A percentile compares a stretch with the other conserved stretches of the same genome.
phyloP scores from a whole-genome alignment of 2,329 filamentous ascomycete genomes.

The Trichophaea hybrida region DNA sequence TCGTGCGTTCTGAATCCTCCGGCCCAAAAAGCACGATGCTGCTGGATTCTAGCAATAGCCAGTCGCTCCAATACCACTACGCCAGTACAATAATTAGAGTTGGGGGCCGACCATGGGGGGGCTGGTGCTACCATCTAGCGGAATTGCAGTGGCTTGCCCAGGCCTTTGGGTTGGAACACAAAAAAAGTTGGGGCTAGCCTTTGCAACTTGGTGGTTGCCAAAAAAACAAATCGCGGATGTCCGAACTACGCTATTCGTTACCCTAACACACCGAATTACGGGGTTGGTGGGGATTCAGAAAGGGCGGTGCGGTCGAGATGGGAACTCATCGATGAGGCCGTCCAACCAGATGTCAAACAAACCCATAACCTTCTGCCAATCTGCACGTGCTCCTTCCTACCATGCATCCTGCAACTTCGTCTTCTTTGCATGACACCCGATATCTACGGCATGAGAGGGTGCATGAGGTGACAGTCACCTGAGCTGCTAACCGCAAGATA shows the following conservation, averaged over 20 bases:
- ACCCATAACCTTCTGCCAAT: background rate
- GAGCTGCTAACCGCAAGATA: background rate
- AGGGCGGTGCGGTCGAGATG: background rate
- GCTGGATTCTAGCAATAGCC: no score
- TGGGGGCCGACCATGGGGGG: background rate
- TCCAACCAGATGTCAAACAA: background rate
- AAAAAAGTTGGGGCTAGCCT: background rate
- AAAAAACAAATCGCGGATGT: background rate
- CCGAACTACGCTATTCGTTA: background rate
- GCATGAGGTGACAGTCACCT: background rate
- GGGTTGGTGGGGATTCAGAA: background rate
- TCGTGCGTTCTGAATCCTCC: no score
- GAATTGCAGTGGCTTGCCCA: background rate
- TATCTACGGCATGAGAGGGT: background rate
- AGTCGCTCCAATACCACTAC: no score
- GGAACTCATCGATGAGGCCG: background rate
- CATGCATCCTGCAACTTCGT: background rate
- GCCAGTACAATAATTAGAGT: background rate
- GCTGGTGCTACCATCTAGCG: background rate
- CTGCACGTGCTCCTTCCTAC: background rate
- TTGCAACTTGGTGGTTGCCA: background rate
- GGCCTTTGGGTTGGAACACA: background rate
- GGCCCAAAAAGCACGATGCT: no score
- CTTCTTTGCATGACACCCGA: background rate
- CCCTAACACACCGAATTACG: background rate